phyloP scores from a whole-genome alignment of 2,329 filamentous ascomycete genomes.

The Aspergillaceae sp. region DNA sequence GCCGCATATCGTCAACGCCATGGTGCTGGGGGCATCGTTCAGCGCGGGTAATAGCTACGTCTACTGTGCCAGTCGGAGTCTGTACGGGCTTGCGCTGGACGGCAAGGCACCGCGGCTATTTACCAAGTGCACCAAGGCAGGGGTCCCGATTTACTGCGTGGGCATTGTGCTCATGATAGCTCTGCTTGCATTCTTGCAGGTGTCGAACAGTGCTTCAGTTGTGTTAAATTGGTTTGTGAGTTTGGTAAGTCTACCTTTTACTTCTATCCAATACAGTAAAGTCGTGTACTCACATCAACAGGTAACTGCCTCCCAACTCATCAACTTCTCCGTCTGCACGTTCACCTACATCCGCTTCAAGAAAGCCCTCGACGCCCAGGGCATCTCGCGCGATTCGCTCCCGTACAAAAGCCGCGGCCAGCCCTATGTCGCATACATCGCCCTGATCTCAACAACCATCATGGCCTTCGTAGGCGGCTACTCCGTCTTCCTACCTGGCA shows the following conservation, averaged over 20 bases:
- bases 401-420: slow-evolving; percentile 62
- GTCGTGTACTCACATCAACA: slow-evolving; percentile 6
- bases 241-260: slow-evolving; percentile 33
- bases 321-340: slow-evolving; percentile 63
- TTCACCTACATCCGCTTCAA: slow-evolving; percentile 65
- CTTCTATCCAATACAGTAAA: not conserved
- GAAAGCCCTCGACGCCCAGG: slow-evolving; percentile 60
- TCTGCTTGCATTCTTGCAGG: slow-evolving; percentile 64
- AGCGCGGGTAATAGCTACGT: slow-evolving; percentile 61
- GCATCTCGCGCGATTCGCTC: slow-evolving; percentile 57
- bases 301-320: slow-evolving; percentile 64
- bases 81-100: slow-evolving; percentile 61
- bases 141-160: slow-evolving; percentile 70
- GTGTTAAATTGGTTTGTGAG: slow-evolving; percentile 67
- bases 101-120: slow-evolving; percentile 62
- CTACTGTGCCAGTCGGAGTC: slow-evolving; percentile 59
- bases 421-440: slow-evolving; percentile 64
- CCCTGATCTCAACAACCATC: slow-evolving; percentile 52
- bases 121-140: slow-evolving; percentile 51
- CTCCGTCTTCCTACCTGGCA: slow-evolving; percentile 60
- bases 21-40: slow-evolving; percentile 60
- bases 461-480: slow-evolving; percentile 73
- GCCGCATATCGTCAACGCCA: slow-evolving; percentile 64
- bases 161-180: slow-evolving; percentile 56
- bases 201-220: slow-evolving; percentile 55